Evolutionary conservation across 73 alveolate genomes (phyloP).

Genomic region (Stentor coeruleus): DNA sequence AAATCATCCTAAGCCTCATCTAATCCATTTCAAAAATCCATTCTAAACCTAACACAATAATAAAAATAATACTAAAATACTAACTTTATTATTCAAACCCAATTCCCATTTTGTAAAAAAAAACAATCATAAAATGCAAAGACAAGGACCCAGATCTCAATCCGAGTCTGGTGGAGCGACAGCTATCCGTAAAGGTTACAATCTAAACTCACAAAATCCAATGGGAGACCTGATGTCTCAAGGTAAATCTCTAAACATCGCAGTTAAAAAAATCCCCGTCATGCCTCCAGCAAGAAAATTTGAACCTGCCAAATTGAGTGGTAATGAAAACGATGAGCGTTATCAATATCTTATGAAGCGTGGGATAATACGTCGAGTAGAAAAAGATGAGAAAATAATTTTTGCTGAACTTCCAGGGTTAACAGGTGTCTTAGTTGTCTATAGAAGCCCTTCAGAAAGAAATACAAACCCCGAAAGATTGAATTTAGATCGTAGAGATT

Average conservation of each 20-base stretch:
- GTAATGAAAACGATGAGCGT: slow-evolving; percentile 62
- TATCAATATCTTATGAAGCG: slow-evolving; percentile 78
- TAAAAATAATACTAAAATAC: too few relatives aligned
- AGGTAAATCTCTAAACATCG: not conserved
- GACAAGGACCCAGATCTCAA: not conserved
- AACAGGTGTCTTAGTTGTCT: slow-evolving; percentile 87
- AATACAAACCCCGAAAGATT: slow-evolving; percentile 79
- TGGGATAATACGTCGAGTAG: slow-evolving; percentile 81
- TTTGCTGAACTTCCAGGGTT: slow-evolving; percentile 86
- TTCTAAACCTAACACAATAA: too few relatives aligned
- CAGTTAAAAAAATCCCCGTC: not conserved
- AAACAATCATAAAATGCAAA: too few relatives aligned
- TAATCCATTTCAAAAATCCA: too few relatives aligned
- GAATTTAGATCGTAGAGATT: slow-evolving; percentile 80
- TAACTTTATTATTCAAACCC: too few relatives aligned
- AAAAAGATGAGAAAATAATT: slow-evolving; percentile 85
- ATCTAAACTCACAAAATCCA: not conserved
- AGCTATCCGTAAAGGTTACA: not conserved
- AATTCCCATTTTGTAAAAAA: too few relatives aligned
- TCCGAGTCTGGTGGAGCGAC: not conserved
- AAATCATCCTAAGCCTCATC: too few relatives aligned
- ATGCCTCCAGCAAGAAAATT: not conserved
- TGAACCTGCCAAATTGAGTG: not conserved
- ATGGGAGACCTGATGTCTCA: slow-evolving; percentile 13
- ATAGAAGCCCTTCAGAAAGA: slow-evolving; percentile 84